Evolutionary conservation across 495 filamentous ascomycete species (phyloP).

Genomic region (Lichenothelia convexa): DNA sequence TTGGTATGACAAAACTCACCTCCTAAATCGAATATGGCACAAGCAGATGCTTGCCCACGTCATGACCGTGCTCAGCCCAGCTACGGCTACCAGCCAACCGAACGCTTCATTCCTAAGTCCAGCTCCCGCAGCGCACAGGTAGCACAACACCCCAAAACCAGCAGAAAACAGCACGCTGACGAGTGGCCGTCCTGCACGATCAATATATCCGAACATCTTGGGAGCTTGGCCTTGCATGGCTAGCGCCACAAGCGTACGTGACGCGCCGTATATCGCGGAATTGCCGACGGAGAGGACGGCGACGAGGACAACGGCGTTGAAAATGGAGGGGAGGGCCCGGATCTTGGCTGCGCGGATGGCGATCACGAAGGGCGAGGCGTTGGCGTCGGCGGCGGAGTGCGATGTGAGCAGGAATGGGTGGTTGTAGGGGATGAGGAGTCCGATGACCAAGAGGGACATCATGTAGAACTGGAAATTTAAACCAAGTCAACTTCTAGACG

Average conservation of each 20-base stretch:
- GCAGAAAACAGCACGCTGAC: conserved; percentile 53
- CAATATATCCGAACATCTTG: conserved; percentile 57
- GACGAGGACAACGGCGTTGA: conserved; percentile 83
- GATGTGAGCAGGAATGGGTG: conserved; percentile 40
- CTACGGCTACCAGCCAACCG: conserved; percentile 77
- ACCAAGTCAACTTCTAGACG: neutral
- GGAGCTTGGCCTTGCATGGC: conserved; percentile 78
- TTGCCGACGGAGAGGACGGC: conserved; percentile 79
- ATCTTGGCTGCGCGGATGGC: conserved; percentile 70
- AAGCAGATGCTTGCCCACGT: conserved; percentile 87
- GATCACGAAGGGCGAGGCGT: conserved; percentile 78
- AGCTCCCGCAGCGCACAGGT: conserved; percentile 44
- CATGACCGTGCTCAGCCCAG: conserved; percentile 74
- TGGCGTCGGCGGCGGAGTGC: conserved; percentile 38
- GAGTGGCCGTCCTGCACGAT: conserved; percentile 66
- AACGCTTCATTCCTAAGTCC: conserved; percentile 46
- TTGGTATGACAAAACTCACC: no score
- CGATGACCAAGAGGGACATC: conserved; percentile 53
- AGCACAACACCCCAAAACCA: conserved; percentile 55
- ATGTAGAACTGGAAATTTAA: conserved; percentile 46
- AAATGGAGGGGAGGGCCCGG: conserved; percentile 53
- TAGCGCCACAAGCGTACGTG: conserved; percentile 67
- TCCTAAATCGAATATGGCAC: conserved; percentile 87
- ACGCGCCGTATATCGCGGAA: conserved; percentile 71
- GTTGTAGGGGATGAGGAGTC: conserved; percentile 54